A percentile compares a stretch with the other conserved stretches of the same genome.
Evolutionary conservation across 2,329 filamentous ascomycete genomes (phyloP).

Genomic region (Zymoseptoria crescenta): DNA sequence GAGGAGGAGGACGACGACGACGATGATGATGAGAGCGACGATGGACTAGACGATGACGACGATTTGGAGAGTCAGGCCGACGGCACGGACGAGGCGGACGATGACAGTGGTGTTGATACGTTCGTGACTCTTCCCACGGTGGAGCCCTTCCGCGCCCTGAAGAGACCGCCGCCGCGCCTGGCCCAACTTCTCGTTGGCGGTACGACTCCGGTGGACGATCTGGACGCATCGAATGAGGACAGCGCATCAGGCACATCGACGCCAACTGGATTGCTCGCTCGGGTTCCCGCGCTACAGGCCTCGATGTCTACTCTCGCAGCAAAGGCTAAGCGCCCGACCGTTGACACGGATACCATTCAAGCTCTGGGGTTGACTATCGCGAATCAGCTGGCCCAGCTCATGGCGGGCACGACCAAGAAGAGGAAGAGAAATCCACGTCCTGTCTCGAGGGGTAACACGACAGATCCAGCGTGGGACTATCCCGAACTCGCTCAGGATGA

Average conservation of each 20-base stretch:
- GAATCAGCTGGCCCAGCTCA: slow-evolving; percentile 27
- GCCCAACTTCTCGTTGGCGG: slow-evolving; percentile 15
- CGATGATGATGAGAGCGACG: slow-evolving; percentile 14
- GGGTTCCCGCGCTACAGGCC: slow-evolving; percentile 14
- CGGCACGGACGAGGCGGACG: slow-evolving; percentile 4
- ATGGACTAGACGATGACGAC: slow-evolving; percentile 23
- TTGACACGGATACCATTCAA: slow-evolving; percentile 24
- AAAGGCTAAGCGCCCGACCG: slow-evolving; percentile 7
- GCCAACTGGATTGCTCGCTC: slow-evolving; percentile 2
- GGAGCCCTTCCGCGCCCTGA: slow-evolving; percentile 1
- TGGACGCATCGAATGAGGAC: not conserved
- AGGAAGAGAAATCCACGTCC: slow-evolving; percentile 5
- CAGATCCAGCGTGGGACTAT: slow-evolving; percentile 23
- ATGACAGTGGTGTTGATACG: not conserved
- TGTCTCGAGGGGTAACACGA: slow-evolving; percentile 7
- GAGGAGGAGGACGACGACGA: slow-evolving; percentile 27
- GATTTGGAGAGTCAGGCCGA: slow-evolving; percentile 1
- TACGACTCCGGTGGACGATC: slow-evolving; percentile 2
- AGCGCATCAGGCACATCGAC: slow-evolving; percentile 1
- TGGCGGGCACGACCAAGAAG: slow-evolving; percentile 15
- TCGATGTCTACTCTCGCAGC: slow-evolving; percentile 9
- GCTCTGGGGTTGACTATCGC: slow-evolving; percentile 30
- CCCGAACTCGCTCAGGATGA: slow-evolving; percentile 16
- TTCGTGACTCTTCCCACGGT: not conserved
- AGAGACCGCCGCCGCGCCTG: slow-evolving; percentile 12